Conservation (phyloP, 1,284 basidiomycete genomes). For the Boletus semigastroideus region DNA sequence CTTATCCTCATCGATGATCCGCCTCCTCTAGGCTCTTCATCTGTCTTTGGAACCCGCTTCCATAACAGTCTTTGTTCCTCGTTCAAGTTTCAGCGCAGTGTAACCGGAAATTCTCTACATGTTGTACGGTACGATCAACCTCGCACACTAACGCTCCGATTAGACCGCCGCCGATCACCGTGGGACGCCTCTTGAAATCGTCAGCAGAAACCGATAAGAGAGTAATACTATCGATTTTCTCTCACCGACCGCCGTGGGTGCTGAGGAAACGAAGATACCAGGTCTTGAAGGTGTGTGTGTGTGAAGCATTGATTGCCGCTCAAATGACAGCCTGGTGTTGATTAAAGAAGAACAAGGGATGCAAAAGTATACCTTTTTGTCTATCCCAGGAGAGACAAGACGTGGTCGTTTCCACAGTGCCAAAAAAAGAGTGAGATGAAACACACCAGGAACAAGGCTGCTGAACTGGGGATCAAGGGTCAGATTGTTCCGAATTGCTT, state of each 20-base stretch:
- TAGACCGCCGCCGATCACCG: not conserved
- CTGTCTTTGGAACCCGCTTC: not conserved
- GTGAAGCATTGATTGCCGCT: conserved; percentile 5
- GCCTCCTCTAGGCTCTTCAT: too few relatives aligned
- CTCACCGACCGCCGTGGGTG: not conserved
- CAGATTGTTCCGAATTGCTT: not conserved
- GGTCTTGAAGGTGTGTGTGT: not conserved
- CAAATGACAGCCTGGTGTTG: not conserved
- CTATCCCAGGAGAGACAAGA: not conserved
- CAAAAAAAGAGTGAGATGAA: conserved; percentile 6
- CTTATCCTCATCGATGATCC: not conserved
- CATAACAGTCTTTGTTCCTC: not conserved
- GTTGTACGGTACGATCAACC: not conserved
- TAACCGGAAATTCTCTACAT: conserved; percentile 1
- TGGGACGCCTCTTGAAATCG: not conserved
- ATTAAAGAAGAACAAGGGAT: not conserved
- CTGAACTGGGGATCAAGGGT: not conserved
- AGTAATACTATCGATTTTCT: not conserved
- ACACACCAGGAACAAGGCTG: conserved; percentile 3
- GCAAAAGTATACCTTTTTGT: conserved; percentile 5
- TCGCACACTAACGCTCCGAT: not conserved
- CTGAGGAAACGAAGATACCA: not conserved
- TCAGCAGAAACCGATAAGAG: not conserved
- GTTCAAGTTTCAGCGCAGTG: not conserved
- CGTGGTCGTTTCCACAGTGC: conserved; percentile 2